Conservation (phyloP, 2,329 filamentous ascomycete species). For the Pezicula neosporulosa region DNA sequence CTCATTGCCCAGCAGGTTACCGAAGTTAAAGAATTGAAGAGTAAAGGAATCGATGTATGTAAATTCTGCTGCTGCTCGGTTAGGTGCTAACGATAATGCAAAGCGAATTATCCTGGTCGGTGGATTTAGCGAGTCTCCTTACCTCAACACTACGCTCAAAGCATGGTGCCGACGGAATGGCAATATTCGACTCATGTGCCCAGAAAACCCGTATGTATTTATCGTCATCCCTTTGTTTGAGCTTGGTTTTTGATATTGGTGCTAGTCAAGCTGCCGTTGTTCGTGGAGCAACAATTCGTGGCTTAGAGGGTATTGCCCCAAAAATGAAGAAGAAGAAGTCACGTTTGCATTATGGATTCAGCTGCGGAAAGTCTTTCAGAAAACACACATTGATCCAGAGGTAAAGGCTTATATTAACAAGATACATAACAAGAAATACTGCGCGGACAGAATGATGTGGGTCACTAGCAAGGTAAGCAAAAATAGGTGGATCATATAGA, state of each 20-base stretch:
- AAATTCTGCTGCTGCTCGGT: neutral
- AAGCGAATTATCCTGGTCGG: constrained; percentile 13
- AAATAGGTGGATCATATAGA: neutral
- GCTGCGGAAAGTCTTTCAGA: neutral
- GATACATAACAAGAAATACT: constrained; percentile 1
- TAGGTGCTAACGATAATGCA: neutral
- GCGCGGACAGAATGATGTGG: constrained; percentile 4
- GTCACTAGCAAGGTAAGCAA: constrained; percentile 10
- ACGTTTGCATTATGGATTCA: neutral
- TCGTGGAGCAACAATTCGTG: constrained; percentile 9
- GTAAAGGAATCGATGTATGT: constrained; percentile 13
- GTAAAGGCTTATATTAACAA: neutral
- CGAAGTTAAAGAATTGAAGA: constrained; percentile 4
- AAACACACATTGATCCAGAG: neutral
- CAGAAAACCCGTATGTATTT: constrained; percentile 5
- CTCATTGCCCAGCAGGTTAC: constrained; percentile 16
- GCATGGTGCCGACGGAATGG: constrained; percentile 16
- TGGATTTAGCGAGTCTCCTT: constrained; percentile 14
- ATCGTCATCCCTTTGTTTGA: neutral
- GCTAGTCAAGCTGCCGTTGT: constrained; percentile 18
- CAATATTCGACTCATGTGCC: constrained; percentile 13
- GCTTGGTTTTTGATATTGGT: neutral
- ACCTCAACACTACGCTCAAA: constrained; percentile 14
- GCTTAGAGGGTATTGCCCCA: neutral
- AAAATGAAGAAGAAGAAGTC: neutral